Evolutionary conservation across 2,329 filamentous ascomycete species (phyloP), one percentile per base, ranked within the genome.

Genomic region (Phoma sp.): DNA sequence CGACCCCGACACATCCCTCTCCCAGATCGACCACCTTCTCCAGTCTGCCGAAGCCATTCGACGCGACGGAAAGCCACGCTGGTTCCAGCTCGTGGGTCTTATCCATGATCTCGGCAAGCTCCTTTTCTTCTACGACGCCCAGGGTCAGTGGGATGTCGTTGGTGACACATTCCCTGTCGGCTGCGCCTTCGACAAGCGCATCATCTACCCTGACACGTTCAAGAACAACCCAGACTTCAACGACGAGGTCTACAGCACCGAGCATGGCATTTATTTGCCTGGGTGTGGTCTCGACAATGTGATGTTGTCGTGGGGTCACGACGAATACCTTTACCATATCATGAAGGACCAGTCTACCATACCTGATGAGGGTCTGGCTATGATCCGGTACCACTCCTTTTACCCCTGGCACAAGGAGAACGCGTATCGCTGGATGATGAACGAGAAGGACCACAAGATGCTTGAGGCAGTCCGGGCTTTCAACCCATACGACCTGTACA

Each of bases 321-420:
- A 94, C 73, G 90, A 94, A 79, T 93, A 92, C 76, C 81, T 94
- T 41, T 96, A 96, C 81, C 88, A 92, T 69, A 88, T 96, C 58
- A 86, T 90, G 77, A 92, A 92, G 80, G 88, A 90, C 60, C 92
- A 96, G 81, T 88, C 85, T 43, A 88, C 81, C 0, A 82, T 96
- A 38, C 92, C 92, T 0, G 82, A 84, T 41, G 92, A 96, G 82
- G 90, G 89, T 0, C 83, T 96, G 10, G 92, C 92, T 57, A 96
- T 96, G 91, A 95, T 96, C 74, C 83, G 92, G 51, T 96, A 96
- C 78, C 92, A 96, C 78, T 91, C 88, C 6, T 96, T 96, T 78
- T 96, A 96, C 77, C 88, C 92, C 15, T 96, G 92, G 92, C 92
- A 96, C 78, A 85, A 83, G 58, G 88, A 89, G 74, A 88, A 88